phyloP scores from a whole-genome alignment of 345 rosid genomes.

The Isatis tinctoria region DNA sequence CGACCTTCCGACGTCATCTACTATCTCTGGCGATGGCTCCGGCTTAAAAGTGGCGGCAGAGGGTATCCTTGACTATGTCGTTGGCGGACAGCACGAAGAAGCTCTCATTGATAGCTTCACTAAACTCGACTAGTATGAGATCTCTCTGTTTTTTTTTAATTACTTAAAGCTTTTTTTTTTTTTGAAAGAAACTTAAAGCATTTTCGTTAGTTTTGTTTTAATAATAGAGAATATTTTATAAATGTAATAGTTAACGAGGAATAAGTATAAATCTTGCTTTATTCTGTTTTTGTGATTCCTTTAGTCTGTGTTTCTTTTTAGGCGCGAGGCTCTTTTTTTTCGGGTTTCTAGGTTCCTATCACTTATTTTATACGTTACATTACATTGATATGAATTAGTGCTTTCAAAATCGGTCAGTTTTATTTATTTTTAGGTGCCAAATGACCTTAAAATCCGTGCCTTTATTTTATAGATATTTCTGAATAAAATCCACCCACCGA shows the following conservation, averaged over 20 bases:
- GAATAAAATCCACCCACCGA: constrained; percentile 22
- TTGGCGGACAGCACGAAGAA: constrained; percentile 54
- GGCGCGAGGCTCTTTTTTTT: background rate
- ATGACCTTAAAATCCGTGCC: constrained; percentile 9
- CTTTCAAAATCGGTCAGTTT: background rate
- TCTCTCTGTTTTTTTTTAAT: background rate
- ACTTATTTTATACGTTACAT: constrained; percentile 7
- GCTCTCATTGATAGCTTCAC: constrained; percentile 23
- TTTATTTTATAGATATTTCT: background rate
- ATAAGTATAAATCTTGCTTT: constrained; percentile 17
- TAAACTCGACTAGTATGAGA: constrained; percentile 28
- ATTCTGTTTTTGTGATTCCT: background rate
- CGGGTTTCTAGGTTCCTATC: background rate
- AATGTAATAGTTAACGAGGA: constrained; percentile 23
- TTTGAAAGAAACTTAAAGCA: no score
- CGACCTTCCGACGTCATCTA: constrained; percentile 25
- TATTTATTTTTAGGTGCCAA: background rate
- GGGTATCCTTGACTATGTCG: constrained; percentile 70
- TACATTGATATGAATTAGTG: background rate
- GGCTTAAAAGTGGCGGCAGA: constrained; percentile 53
- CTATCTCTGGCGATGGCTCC: constrained; percentile 34
- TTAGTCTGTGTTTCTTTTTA: background rate
- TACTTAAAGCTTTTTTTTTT: no score
- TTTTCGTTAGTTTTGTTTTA: background rate
- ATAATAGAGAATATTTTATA: background rate